These are phyloP conservation scores for Aspergillus ostianus DNA, from an alignment of 495 filamentous ascomycete species.

Conservation along the genomic window DNA sequence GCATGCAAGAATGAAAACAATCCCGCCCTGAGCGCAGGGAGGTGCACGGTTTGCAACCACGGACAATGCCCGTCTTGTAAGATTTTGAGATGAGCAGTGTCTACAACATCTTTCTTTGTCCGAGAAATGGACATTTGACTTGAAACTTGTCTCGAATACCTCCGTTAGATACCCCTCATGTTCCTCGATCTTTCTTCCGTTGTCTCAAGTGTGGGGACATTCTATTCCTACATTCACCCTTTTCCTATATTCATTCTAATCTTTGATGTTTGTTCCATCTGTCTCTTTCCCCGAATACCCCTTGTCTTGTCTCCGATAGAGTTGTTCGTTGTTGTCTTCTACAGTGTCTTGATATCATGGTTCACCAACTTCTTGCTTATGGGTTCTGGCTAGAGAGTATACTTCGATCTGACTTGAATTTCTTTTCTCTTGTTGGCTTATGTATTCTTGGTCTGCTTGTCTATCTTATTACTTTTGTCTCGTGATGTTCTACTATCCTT, in stretches of 20 bases:
- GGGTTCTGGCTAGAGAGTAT: neutral
- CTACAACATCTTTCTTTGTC: neutral
- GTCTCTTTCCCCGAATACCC: neutral
- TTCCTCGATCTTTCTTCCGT: no score
- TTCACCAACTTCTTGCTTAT: neutral
- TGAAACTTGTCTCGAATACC: neutral
- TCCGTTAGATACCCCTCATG: neutral
- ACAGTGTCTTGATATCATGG: neutral
- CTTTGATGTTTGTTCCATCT: no score
- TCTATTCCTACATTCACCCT: no score
- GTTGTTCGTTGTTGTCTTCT: neutral
- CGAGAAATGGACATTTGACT: neutral
- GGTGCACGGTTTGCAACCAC: conserved; percentile 9
- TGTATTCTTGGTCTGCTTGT: neutral
- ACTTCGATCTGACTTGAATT: neutral
- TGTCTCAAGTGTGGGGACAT: no score
- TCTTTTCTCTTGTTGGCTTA: no score
- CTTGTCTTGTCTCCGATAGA: neutral
- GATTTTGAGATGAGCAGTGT: neutral
- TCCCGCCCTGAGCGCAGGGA: conserved; percentile 1
- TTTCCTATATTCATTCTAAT: no score
- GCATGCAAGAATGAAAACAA: conserved; percentile 4
- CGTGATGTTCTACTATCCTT: neutral
- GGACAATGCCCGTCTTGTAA: neutral
- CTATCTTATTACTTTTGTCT: neutral